These are phyloP conservation scores for Hypocreales sp. DNA, from an alignment of 2,329 filamentous ascomycete genomes.

Conservation along the genomic window DNA sequence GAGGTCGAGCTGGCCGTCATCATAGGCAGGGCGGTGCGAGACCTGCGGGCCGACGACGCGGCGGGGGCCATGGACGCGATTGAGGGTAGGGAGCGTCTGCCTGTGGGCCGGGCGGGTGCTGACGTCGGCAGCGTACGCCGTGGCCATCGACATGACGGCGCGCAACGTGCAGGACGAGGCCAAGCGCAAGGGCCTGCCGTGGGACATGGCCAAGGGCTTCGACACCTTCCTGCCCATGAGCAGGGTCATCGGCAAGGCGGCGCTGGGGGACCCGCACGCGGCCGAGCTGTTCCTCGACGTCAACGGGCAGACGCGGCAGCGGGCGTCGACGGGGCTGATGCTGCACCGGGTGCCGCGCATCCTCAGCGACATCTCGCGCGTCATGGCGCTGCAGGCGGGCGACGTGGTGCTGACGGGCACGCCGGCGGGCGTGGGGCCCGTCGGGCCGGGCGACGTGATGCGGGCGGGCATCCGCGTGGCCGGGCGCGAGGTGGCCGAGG, in stretches of 20 bases:
- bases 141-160: slow-evolving; percentile 94
- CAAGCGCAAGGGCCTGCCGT: slow-evolving; percentile 87
- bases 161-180: slow-evolving; percentile 92
- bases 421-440: slow-evolving; percentile 83
- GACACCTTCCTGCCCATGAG: slow-evolving; percentile 92
- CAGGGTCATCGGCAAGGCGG: slow-evolving; percentile 61
- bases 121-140: slow-evolving; percentile 62
- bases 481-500: slow-evolving; percentile 74
- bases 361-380: slow-evolving; percentile 79
- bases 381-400: slow-evolving; percentile 85
- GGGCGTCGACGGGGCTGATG: slow-evolving; percentile 87
- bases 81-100: no score
- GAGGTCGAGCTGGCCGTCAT: slow-evolving; percentile 89
- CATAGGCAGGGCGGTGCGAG: slow-evolving; percentile 65
- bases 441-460: slow-evolving; percentile 76
- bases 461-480: slow-evolving; percentile 64
- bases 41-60: slow-evolving; percentile 60
- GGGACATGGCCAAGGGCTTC: slow-evolving; percentile 94
- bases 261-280: slow-evolving; percentile 76
- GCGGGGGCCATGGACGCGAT: slow-evolving; percentile 70
- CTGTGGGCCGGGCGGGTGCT: no score
- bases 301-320: slow-evolving; percentile 64
- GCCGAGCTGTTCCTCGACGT: slow-evolving; percentile 76
- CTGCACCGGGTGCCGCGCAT: slow-evolving; percentile 80
- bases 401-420: slow-evolving; percentile 95